Evolutionary conservation across 2,329 filamentous ascomycete species (phyloP).

Genomic region (Nemania sp.): DNA sequence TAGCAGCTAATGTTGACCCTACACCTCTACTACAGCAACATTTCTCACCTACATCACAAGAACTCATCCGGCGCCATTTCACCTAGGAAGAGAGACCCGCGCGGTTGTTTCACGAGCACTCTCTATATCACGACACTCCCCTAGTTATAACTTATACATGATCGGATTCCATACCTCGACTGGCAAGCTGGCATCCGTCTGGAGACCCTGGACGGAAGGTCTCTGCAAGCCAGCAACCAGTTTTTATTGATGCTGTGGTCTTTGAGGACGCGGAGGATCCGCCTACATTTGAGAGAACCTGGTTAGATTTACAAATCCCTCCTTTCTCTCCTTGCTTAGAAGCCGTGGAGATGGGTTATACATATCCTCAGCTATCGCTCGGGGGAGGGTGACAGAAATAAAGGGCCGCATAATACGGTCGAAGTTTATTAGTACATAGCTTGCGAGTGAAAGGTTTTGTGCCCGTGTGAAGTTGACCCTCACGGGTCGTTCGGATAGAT

Average conservation of each 20-base stretch:
- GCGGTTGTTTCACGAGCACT: constrained; percentile 13
- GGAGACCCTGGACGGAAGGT: constrained; percentile 10
- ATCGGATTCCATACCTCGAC: constrained; percentile 9
- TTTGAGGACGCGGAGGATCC: constrained; percentile 15
- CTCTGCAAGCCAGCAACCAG: constrained; percentile 10
- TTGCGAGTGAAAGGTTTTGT: constrained; percentile 6
- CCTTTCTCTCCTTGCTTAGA: constrained; percentile 21
- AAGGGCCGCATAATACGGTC: constrained; percentile 11
- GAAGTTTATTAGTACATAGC: constrained; percentile 9
- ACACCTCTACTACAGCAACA: constrained; percentile 76
- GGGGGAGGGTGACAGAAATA: constrained; percentile 6
- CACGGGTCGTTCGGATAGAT: constrained; percentile 26
- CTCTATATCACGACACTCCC: background rate
- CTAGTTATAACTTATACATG: constrained; percentile 9
- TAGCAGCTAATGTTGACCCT: constrained; percentile 79
- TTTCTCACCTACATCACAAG: constrained; percentile 83
- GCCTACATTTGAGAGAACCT: constrained; percentile 4
- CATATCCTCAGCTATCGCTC: constrained; percentile 17
- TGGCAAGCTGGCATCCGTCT: constrained; percentile 8
- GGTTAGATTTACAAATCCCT: constrained; percentile 3
- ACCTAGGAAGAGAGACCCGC: constrained; percentile 56
- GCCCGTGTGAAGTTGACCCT: constrained; percentile 21
- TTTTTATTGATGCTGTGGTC: constrained; percentile 33
- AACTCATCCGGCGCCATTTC: constrained; percentile 83
- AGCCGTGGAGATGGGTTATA: constrained; percentile 11